Evolutionary conservation across 2,329 filamentous ascomycete species (phyloP).

Genomic region (Penicillium sp.): DNA sequence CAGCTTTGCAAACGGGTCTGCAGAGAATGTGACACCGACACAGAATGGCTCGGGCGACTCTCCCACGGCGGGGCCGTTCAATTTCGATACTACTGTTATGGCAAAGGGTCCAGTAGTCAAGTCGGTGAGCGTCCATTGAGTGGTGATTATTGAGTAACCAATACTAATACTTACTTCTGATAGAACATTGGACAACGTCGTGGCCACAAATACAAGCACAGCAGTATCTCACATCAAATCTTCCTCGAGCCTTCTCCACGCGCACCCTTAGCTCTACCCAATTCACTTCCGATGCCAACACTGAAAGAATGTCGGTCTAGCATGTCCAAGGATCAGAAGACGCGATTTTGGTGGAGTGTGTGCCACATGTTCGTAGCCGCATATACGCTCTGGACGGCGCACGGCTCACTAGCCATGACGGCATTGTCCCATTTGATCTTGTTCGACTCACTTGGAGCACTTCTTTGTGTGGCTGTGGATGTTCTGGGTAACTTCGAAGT

Average conservation of each 20-base stretch:
- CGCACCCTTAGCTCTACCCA: slow-evolving; percentile 80
- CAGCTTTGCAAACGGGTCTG: slow-evolving; percentile 27
- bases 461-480: slow-evolving; percentile 86
- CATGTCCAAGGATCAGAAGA: slow-evolving; percentile 82
- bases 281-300: slow-evolving; percentile 87
- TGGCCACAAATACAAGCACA: slow-evolving; percentile 97
- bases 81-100: slow-evolving; percentile 81
- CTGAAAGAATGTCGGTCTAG: slow-evolving; percentile 79
- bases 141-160: neutral
- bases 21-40: slow-evolving; percentile 23
- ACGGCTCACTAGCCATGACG: slow-evolving; percentile 83
- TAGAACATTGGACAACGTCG: slow-evolving; percentile 85
- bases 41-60: slow-evolving; percentile 31
- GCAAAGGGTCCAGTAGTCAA: slow-evolving; percentile 67
- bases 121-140: slow-evolving; percentile 53
- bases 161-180: slow-evolving; percentile 19
- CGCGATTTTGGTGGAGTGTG: slow-evolving; percentile 79
- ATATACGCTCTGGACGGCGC: slow-evolving; percentile 78
- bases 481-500: slow-evolving; percentile 96
- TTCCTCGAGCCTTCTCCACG: slow-evolving; percentile 86
- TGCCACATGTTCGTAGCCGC: slow-evolving; percentile 79
- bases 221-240: slow-evolving; percentile 91
- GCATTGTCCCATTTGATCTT: slow-evolving; percentile 89
- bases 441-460: slow-evolving; percentile 89
- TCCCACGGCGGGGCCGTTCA: slow-evolving; percentile 64